Evolutionary conservation across 257 asterid genomes (phyloP), one percentile per base, ranked within the genome.

Genomic region (Capsicum baccatum): DNA sequence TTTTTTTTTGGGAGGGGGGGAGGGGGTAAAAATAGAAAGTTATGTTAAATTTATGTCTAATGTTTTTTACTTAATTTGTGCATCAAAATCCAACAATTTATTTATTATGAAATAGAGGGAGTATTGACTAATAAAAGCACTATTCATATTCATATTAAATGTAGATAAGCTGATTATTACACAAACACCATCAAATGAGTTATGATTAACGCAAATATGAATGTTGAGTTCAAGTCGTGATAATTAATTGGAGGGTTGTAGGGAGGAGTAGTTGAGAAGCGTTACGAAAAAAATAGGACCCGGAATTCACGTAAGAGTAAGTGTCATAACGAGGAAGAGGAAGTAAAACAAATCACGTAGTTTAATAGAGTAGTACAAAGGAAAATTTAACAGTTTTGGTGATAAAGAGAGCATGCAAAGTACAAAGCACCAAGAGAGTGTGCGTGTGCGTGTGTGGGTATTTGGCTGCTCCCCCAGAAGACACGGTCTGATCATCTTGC

Each of bases 401-500:
- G 42, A 63, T 54, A 73, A 35, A 70, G 79, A 8, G 3, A 37
- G 42, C 50, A 84, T 39, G 42, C 42, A 39, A 39, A 52, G 66
- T 21, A 15, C n/a, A 78, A 54, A 78, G 42, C 42, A 37, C 42
- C 42, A 52, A 35, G 63, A 9, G 79, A 3, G 56, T 1, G 50
- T 60, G 83, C 33, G 52, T 44, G 39, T 48, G 66, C 7, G 35
- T 50, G 35, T 48, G 19, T 13, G 21, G 13, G 35, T 48, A 52
- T n/a, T 19, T 56, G 71, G 73, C 69, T 57, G 66, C 80, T 66
- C 83, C 69, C 70, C 86, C 86, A 79, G 56, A 79, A 86, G 88
- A 79, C 86, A 79, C 69, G 86, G 84, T 68, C 79, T 79, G 84
- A 83, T 83, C 83, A 73, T 81, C 73, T 63, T 57, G 80, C 50